Percentiles rank a stretch among this genome's conserved stretches.
These are phyloP conservation scores for Alternaria triticimaculans DNA, from an alignment of 2,329 filamentous ascomycete species.

Conservation along the genomic window DNA sequence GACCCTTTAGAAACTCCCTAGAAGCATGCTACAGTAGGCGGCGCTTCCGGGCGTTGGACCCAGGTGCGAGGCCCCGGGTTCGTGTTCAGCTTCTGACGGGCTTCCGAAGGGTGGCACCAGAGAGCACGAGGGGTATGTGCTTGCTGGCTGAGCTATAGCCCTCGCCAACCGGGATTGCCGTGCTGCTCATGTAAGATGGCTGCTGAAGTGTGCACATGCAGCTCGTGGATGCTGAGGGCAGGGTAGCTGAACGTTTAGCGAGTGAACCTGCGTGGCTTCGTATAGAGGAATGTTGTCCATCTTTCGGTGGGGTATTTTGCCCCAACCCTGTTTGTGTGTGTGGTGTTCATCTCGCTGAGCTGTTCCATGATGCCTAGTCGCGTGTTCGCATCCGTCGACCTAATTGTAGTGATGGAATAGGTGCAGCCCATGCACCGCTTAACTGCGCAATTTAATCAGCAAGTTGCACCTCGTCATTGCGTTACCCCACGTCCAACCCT, in stretches of 20 bases:
- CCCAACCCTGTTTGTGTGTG: background rate
- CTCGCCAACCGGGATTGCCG: conserved; percentile 7
- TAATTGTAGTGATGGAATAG: background rate
- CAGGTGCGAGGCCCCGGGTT: conserved; percentile 27
- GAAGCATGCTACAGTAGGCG: conserved; percentile 10
- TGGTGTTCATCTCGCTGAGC: background rate
- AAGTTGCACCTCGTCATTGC: conserved; percentile 7
- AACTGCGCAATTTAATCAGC: conserved; percentile 8
- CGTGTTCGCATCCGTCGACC: conserved; percentile 4
- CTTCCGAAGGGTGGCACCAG: conserved; percentile 6
- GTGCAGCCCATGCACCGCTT: conserved; percentile 1
- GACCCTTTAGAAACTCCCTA: conserved; percentile 12
- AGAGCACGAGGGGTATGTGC: conserved; percentile 5
- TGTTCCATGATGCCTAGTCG: background rate
- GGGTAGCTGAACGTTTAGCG: conserved; percentile 5
- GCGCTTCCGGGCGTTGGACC: conserved; percentile 14
- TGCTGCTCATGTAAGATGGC: conserved; percentile 4
- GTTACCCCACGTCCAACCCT: conserved; percentile 8
- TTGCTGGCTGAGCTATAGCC: conserved; percentile 6
- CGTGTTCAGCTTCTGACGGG: conserved; percentile 13
- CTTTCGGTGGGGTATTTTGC: background rate
- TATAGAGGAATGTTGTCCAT: background rate
- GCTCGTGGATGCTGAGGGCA: conserved; percentile 5
- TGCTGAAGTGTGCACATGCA: conserved; percentile 7
- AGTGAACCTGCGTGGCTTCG: conserved; percentile 1